Base-by-base conservation (phyloP, 768 basidiomycete genomes). In the button mushroom (Agaricus bisporus) region DNA sequence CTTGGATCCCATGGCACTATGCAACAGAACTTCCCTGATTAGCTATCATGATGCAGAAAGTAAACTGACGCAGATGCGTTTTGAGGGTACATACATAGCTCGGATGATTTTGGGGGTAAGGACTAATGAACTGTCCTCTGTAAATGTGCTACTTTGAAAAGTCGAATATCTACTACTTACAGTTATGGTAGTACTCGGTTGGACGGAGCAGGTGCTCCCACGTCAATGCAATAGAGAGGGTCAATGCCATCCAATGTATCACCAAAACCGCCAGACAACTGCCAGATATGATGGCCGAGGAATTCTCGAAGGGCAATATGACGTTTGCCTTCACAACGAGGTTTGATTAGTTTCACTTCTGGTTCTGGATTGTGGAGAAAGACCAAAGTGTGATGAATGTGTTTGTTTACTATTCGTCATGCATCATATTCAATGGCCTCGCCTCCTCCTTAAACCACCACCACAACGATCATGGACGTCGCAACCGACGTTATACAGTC, bases 261-360 rank as follows among this genome's bases (percentile, higher is more conserved):
- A n/a, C 95, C 95, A 95, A 98, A 64, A 95, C 95, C 98, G 59
- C 51, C 22, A 22, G 22, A 22, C 22, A 22, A 22, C 32, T 32
- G 32, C 5, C 32, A 32, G 32, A 7, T 32, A 32, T 22, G 22
- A 22, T 32, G 32, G 32, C 32, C 8, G 32, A 32, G 3, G 32
- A 32, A 11, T 32, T 32, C 8, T 49, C 62, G 49, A 29, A 52
- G 46, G 58, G 10, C 48, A 11, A 11, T 61, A 91, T 65, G 64
- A 95, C 95, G 95, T 72, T 98, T 98, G 7, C 97, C 94, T 66
- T 97, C 97, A 58, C 94, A 79, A 67, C 91, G 87, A 42, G 81
- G 75, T 73, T 92, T 94, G 73, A 93, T 94, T 69, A 95, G 93
- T 69, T 78, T 91, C 37, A 81, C 75, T 7, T 70, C 68, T 4